These are phyloP conservation scores for Aspergillus leporis DNA, from an alignment of 495 filamentous ascomycete genomes.

Conservation along the genomic window DNA sequence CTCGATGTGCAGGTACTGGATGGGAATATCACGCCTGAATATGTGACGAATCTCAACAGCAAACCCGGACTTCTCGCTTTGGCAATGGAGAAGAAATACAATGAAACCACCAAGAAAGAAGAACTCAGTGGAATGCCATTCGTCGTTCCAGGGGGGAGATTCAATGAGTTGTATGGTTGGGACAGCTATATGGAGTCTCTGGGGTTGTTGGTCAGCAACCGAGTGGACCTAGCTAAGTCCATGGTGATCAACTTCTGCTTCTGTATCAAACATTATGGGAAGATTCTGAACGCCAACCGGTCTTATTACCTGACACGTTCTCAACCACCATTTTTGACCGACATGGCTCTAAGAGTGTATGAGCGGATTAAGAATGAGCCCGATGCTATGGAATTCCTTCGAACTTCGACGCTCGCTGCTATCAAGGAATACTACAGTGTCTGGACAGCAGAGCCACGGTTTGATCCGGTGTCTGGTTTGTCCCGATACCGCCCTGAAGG, in stretches of 20 bases:
- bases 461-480: constrained; percentile 78
- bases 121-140: constrained; percentile 82
- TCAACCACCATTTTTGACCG: constrained; percentile 94
- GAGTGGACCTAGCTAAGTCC: constrained; percentile 79
- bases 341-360: constrained; percentile 91
- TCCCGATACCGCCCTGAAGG: constrained; percentile 87
- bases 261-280: constrained; percentile 96
- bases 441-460: constrained; percentile 79
- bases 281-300: constrained; percentile 94
- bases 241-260: constrained; percentile 98
- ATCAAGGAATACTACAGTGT: constrained; percentile 96
- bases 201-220: constrained; percentile 78
- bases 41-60: constrained; percentile 70
- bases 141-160: constrained; percentile 91
- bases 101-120: constrained; percentile 63
- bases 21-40: constrained; percentile 68
- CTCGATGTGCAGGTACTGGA: constrained; percentile 82
- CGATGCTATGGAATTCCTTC: constrained; percentile 74
- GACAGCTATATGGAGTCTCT: constrained; percentile 97
- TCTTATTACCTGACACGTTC: constrained; percentile 93
- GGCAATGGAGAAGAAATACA: constrained; percentile 75
- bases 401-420: constrained; percentile 76
- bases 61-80: constrained; percentile 88
- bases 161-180: constrained; percentile 98
- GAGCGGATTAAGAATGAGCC: constrained; percentile 82